Percentiles rank a stretch among this genome's conserved stretches.
Conservation (phyloP, 208 protist species). For the Histomonas meleagridis region DNA sequence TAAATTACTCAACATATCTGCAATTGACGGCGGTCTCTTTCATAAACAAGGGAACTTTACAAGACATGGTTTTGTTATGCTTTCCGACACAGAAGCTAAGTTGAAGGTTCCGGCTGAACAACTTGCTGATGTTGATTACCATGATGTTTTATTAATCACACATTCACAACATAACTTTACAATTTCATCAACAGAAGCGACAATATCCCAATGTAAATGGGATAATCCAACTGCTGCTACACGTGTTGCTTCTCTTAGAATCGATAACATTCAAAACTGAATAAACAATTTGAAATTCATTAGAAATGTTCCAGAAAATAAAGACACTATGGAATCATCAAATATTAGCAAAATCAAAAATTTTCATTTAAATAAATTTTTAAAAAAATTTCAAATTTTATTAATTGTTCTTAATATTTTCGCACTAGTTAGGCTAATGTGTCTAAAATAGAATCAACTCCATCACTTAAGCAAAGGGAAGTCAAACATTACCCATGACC, state of each 20-base stretch:
- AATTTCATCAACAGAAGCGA: neutral
- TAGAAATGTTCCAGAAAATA: too few species aligned
- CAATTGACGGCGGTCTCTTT: neutral
- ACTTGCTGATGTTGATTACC: conserved; percentile 16
- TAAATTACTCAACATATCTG: neutral
- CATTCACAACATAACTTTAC: neutral
- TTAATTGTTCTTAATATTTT: too few species aligned
- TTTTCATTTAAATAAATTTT: too few species aligned
- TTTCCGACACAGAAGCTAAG: neutral
- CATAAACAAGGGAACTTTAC: conserved; percentile 35
- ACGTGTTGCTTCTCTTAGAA: neutral
- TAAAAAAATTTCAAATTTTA: too few species aligned
- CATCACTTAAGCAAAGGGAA: too few species aligned
- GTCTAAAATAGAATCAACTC: too few species aligned
- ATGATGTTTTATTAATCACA: conserved; percentile 3
- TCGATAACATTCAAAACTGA: neutral
- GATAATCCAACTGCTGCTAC: neutral
- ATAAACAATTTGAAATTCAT: too few species aligned
- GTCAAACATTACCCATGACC: too few species aligned
- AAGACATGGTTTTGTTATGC: neutral
- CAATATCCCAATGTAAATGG: conserved; percentile 26
- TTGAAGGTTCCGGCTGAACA: neutral
- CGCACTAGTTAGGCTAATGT: too few species aligned
- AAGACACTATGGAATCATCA: too few species aligned
- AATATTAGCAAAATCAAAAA: too few species aligned